phyloP scores from a whole-genome alignment of 1,284 basidiomycete genomes.

The Austroboletus novae-zelandiae region DNA sequence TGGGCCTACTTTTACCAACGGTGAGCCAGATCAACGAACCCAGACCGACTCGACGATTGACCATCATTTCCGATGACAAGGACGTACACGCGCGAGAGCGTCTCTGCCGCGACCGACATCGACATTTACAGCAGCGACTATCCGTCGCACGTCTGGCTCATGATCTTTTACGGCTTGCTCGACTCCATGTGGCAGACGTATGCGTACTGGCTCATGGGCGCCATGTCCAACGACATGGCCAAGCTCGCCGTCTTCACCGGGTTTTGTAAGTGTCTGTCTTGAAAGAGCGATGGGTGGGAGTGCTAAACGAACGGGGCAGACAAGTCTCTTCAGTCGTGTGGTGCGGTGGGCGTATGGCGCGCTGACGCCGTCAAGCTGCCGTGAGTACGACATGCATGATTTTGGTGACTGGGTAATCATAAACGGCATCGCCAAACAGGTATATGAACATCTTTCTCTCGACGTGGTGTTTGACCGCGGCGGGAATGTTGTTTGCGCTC shows the following conservation, averaged over 20 bases:
- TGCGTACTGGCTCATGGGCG: conserved; percentile 49
- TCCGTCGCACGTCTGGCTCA: conserved; percentile 41
- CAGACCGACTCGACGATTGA: background rate
- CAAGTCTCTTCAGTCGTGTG: conserved; percentile 32
- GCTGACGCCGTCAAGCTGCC: conserved; percentile 22
- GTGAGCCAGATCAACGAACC: conserved; percentile 30
- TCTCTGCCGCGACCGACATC: conserved; percentile 30
- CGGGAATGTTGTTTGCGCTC: conserved; percentile 35
- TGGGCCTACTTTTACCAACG: conserved; percentile 55
- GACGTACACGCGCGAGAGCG: conserved; percentile 46
- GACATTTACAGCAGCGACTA: conserved; percentile 46
- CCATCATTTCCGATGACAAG: conserved; percentile 22
- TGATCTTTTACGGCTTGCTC: conserved; percentile 43
- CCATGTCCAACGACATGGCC: conserved; percentile 33
- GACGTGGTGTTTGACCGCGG: conserved; percentile 36
- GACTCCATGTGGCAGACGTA: conserved; percentile 63
- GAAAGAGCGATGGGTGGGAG: background rate
- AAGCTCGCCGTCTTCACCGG: conserved; percentile 34
- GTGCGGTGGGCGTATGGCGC: conserved; percentile 32
- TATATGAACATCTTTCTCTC: conserved; percentile 40
- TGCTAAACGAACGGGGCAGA: conserved; percentile 12
- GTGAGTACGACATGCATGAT: too few relatives aligned
- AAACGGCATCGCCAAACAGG: conserved; percentile 16
- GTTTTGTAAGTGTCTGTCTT: conserved; percentile 22
- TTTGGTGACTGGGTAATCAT: too few relatives aligned